These are phyloP conservation scores for Cladosporium colombiae DNA, from an alignment of 2,329 filamentous ascomycete species.

Conservation along the genomic window DNA sequence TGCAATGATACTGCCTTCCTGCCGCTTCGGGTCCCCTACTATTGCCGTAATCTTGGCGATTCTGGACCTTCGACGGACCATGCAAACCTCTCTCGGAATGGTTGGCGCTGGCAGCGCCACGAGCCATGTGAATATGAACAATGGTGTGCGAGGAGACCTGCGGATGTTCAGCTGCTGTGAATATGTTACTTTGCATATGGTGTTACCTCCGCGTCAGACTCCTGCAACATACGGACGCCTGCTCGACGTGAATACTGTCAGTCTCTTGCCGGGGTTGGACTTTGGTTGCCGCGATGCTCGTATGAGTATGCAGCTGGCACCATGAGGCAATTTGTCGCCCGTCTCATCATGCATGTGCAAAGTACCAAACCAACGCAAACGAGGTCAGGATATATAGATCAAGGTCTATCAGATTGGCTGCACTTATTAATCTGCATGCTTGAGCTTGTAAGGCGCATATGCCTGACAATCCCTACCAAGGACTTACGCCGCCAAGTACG, in stretches of 20 bases:
- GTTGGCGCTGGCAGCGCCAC: background rate
- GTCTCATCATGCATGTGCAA: background rate
- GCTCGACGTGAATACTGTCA: constrained; percentile 1
- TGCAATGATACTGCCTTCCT: background rate
- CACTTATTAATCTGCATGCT: background rate
- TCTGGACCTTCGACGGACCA: background rate
- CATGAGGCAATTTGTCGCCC: background rate
- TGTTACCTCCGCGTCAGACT: background rate
- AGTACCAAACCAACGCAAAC: background rate
- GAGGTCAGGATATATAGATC: background rate
- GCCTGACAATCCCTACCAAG: background rate
- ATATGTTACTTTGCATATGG: background rate
- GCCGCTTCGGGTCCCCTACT: background rate
- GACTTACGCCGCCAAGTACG: constrained; percentile 2
- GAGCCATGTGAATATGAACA: background rate
- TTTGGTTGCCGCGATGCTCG: background rate
- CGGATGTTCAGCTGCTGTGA: background rate
- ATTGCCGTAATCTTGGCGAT: background rate
- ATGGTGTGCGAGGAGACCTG: background rate
- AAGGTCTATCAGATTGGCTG: background rate
- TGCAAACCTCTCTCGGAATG: background rate
- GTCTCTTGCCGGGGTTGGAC: background rate
- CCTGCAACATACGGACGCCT: background rate
- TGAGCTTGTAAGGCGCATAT: background rate
- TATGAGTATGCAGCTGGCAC: background rate